Evolutionary conservation across 768 basidiomycete species (phyloP), one percentile per base, ranked within the genome.

Genomic region (Russula abietina): DNA sequence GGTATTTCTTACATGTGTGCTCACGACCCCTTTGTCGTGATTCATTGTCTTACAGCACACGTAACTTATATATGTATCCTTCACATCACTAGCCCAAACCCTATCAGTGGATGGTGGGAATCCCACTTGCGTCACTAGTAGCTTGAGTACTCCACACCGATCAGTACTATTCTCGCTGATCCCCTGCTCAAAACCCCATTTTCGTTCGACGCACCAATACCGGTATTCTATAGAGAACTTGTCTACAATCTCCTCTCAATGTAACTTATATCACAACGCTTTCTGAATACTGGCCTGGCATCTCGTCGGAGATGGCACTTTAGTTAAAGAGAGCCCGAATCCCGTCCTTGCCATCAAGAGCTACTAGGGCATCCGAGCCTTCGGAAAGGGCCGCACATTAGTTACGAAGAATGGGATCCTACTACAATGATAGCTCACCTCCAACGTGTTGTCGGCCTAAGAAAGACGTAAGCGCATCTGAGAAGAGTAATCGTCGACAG

Each of bases 361-460:
- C 7, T 2, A 0, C 0, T 32, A 65, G 22, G 26, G 3, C 12
- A 38, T 53, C 50, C 26, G 57, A 66, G 14, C 62, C 62, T 64
- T 33, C n/a, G 10, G 4, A 59, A 55, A n/a, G n/a, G n/a, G n/a
- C n/a, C 9, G n/a, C 11, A 1, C 17, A 24, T 30, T 2, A 50
- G 5, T 19, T n/a, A 8, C 38, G 1, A 24, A 43, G 7, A 49
- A 38, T 22, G 12, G 1, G 0, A 16, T 17, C 28, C 8, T 17
- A 30, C 1, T 32, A 17, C 2, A 8, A 11, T n/a, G 7, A 10
- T 4, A 17, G 41, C 58, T 64, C 32, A 82, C 81, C 84, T 67
- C 84, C 84, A 30, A 85, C 75, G 64, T 85, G 84, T 67, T 80
- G 39, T 64, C 79, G 71, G 55, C 76, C 83, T 85, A 50, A 19